Percentiles rank a stretch among this genome's conserved stretches.
Conservation (phyloP, 257 asterid species). For the Avicennia marina region DNA sequence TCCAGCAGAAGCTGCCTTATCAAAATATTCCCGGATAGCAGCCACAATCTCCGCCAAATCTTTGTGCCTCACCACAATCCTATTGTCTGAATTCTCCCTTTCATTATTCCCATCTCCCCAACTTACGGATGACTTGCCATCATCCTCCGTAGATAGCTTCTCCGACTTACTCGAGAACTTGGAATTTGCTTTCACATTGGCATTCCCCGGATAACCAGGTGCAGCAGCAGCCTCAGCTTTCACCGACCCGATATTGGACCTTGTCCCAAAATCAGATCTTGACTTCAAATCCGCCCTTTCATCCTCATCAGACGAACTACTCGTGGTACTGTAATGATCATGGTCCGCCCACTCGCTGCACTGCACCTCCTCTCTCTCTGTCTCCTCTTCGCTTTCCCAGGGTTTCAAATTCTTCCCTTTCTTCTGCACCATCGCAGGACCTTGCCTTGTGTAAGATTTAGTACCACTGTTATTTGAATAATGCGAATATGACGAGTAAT, state of each 20-base stretch:
- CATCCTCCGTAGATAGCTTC: conserved; percentile 49
- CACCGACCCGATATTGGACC: conserved; percentile 51
- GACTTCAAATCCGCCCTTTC: conserved; percentile 51
- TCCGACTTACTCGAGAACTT: conserved; percentile 41
- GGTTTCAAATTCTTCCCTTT: conserved; percentile 31
- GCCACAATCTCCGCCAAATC: conserved; percentile 74
- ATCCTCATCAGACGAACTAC: conserved; percentile 47
- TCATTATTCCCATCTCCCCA: conserved; percentile 50
- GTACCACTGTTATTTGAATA: background rate
- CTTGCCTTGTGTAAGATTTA: conserved; percentile 14
- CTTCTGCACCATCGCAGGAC: conserved; percentile 8
- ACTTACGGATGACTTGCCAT: conserved; percentile 50
- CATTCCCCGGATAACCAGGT: background rate
- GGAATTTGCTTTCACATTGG: conserved; percentile 17
- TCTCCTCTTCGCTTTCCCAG: conserved; percentile 69
- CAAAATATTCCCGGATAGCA: conserved; percentile 71
- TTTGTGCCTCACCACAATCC: conserved; percentile 71
- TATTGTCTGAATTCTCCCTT: conserved; percentile 42
- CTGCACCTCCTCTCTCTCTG: conserved; percentile 94
- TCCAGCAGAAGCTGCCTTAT: conserved; percentile 81
- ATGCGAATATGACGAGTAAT: conserved; percentile 34
- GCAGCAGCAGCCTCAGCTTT: conserved; percentile 27
- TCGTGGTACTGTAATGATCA: conserved; percentile 58
- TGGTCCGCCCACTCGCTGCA: conserved; percentile 98
- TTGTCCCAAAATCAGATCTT: conserved; percentile 51